Evolutionary conservation across 2,329 filamentous ascomycete genomes (phyloP).

Genomic region (Chalaropsis ovoidea): DNA sequence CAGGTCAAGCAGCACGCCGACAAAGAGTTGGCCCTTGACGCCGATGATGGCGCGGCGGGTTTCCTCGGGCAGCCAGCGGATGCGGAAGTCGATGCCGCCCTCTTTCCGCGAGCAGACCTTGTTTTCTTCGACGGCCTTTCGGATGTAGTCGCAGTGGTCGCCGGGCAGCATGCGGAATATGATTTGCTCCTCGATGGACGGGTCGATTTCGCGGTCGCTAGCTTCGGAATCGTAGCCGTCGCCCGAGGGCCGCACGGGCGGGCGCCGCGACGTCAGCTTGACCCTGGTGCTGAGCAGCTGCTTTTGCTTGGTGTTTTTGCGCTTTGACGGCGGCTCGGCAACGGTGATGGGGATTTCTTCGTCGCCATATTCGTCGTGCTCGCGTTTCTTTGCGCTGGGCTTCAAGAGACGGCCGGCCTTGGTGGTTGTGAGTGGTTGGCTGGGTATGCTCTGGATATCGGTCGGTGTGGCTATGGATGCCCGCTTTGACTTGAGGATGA

Average conservation of each 20-base stretch:
- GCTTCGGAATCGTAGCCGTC: conserved; percentile 96
- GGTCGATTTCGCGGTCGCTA: conserved; percentile 78
- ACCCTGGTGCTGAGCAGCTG: conserved; percentile 39
- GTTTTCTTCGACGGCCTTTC: conserved; percentile 62
- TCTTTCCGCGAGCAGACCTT: conserved; percentile 58
- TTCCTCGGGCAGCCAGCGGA: conserved; percentile 69
- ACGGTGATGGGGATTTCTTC: conserved; percentile 36
- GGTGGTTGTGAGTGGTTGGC: conserved; percentile 38
- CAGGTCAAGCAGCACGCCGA: conserved; percentile 69
- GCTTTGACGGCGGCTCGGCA: conserved; percentile 34
- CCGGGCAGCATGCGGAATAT: conserved; percentile 81
- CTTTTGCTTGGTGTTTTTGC: conserved; percentile 33
- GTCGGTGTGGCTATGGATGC: conserved; percentile 36
- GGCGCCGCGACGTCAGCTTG: conserved; percentile 39
- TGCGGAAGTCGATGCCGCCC: conserved; percentile 64
- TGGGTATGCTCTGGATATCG: conserved; percentile 24
- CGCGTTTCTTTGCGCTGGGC: conserved; percentile 53
- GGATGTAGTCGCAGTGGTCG: conserved; percentile 73
- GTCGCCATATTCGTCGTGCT: conserved; percentile 46
- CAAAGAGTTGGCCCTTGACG: conserved; percentile 61
- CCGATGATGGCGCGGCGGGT: conserved; percentile 62
- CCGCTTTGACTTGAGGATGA: conserved; percentile 37
- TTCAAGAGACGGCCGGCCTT: conserved; percentile 52
- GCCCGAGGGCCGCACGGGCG: conserved; percentile 60
- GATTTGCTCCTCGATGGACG: conserved; percentile 80